phyloP scores from a whole-genome alignment of 1,284 basidiomycete genomes.

The Papiliotrema terrestris region DNA sequence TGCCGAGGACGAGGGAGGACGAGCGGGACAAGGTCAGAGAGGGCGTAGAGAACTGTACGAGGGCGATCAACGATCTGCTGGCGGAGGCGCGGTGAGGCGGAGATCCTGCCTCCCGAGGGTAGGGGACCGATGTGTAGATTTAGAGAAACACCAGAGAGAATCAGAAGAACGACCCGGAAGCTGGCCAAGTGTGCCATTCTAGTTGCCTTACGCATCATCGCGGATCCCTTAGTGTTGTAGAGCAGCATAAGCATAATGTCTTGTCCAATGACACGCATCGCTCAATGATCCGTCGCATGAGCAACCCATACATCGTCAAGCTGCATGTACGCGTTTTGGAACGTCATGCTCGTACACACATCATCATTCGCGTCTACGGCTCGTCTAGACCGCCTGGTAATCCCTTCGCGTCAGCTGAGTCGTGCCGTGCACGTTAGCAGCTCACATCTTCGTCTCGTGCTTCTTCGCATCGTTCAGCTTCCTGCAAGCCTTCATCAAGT shows the following conservation, averaged over 20 bases:
- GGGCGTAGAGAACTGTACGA: constrained; percentile 55
- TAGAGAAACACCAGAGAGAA: too few species aligned
- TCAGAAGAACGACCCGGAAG: neutral
- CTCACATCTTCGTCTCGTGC: constrained; percentile 71
- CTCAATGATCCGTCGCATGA: too few species aligned
- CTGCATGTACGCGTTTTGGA: neutral
- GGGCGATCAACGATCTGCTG: constrained; percentile 28
- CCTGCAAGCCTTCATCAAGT: constrained; percentile 94
- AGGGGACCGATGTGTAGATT: neutral
- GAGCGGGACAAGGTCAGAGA: constrained; percentile 56
- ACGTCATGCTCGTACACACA: neutral
- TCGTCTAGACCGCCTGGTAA: constrained; percentile 31
- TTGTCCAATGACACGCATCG: too few species aligned
- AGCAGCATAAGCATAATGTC: too few species aligned
- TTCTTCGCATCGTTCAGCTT: constrained; percentile 96
- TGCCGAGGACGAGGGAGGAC: constrained; percentile 55
- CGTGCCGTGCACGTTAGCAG: too few species aligned
- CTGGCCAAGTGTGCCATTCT: neutral
- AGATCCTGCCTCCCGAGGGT: neutral
- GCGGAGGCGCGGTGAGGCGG: constrained; percentile 6
- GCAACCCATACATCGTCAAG: neutral
- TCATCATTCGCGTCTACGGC: too few species aligned
- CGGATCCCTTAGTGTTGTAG: too few species aligned
- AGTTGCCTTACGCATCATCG: neutral
- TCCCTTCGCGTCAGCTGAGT: constrained; percentile 22